Evolutionary conservation across 352 stramenopile genomes (phyloP).

Genomic region (Globisporangium iwayamae): DNA sequence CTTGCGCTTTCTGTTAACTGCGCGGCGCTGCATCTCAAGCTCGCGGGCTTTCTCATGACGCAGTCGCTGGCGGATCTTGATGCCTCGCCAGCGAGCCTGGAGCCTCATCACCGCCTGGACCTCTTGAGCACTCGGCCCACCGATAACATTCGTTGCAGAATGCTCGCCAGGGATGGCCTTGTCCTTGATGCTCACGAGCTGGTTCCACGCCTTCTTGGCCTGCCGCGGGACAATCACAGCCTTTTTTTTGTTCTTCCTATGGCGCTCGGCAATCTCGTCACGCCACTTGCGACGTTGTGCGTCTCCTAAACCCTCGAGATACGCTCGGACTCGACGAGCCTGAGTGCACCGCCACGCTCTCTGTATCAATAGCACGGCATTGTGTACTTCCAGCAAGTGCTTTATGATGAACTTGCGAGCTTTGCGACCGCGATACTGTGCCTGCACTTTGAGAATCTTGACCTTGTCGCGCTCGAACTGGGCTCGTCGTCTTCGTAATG

Average conservation of each 20-base stretch:
- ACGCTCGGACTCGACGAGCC: slow-evolving; percentile 20
- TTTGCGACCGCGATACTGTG: slow-evolving; percentile 40
- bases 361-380: slow-evolving; percentile 36
- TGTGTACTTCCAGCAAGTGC: slow-evolving; percentile 22
- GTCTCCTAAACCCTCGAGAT: slow-evolving; percentile 4
- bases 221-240: slow-evolving; percentile 8
- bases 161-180: slow-evolving; percentile 3
- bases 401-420: slow-evolving; percentile 25
- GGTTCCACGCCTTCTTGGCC: slow-evolving; percentile 22
- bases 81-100: slow-evolving; percentile 52
- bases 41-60: slow-evolving; percentile 33
- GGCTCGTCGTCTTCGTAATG: slow-evolving; percentile 37
- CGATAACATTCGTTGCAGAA: not conserved
- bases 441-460: slow-evolving; percentile 52
- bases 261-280: slow-evolving; percentile 23
- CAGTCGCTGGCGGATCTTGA: slow-evolving; percentile 33
- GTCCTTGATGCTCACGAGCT: slow-evolving; percentile 16
- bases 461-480: slow-evolving; percentile 63
- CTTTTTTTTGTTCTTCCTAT: slow-evolving; percentile 3
- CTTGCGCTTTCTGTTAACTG: slow-evolving; percentile 24
- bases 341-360: slow-evolving; percentile 44
- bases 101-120: slow-evolving; percentile 36
- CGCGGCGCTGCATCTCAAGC: slow-evolving; percentile 26
- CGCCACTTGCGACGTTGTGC: slow-evolving; percentile 20
- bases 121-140: slow-evolving; percentile 13